These are phyloP conservation scores for Blastobotrys apis DNA, from an alignment of 1,139 yeast genomes.

Conservation along the genomic window DNA sequence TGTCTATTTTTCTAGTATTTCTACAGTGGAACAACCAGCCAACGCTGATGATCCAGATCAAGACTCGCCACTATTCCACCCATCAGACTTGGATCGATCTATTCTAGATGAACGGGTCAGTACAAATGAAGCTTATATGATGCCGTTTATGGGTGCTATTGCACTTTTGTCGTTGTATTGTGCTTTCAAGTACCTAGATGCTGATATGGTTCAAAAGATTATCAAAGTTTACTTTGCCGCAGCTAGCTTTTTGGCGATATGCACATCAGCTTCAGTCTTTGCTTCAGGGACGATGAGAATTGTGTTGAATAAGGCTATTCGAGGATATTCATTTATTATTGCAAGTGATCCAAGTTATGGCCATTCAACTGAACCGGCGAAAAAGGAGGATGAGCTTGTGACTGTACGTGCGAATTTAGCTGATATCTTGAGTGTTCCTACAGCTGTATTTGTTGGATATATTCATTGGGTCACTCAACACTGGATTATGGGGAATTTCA, in stretches of 20 bases:
- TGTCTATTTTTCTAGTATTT: slow-evolving; percentile 40
- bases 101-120: slow-evolving; percentile 12
- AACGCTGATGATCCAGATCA: slow-evolving; percentile 44
- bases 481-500: slow-evolving; percentile 15
- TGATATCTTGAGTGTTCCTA: slow-evolving; percentile 25
- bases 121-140: slow-evolving; percentile 34
- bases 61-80: slow-evolving; percentile 44
- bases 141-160: slow-evolving; percentile 44
- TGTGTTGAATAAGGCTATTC: slow-evolving; percentile 23
- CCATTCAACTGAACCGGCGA: background rate
- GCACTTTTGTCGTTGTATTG: slow-evolving; percentile 40
- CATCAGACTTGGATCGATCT: slow-evolving; percentile 41
- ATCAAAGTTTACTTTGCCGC: slow-evolving; percentile 36
- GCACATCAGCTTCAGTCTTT: slow-evolving; percentile 27
- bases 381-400: background rate
- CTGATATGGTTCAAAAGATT: slow-evolving; percentile 30
- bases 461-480: slow-evolving; percentile 10
- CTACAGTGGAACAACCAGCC: slow-evolving; percentile 44
- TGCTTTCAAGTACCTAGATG: slow-evolving; percentile 34
- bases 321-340: slow-evolving; percentile 34
- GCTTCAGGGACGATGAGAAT: slow-evolving; percentile 29
- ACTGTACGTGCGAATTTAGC: too few species aligned
- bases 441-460: slow-evolving; percentile 18
- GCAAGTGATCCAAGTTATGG: slow-evolving; percentile 32
- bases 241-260: slow-evolving; percentile 31